Evolutionary conservation across 164 flowering plant species (phyloP).

Genomic region (Hamamelis virginiana): DNA sequence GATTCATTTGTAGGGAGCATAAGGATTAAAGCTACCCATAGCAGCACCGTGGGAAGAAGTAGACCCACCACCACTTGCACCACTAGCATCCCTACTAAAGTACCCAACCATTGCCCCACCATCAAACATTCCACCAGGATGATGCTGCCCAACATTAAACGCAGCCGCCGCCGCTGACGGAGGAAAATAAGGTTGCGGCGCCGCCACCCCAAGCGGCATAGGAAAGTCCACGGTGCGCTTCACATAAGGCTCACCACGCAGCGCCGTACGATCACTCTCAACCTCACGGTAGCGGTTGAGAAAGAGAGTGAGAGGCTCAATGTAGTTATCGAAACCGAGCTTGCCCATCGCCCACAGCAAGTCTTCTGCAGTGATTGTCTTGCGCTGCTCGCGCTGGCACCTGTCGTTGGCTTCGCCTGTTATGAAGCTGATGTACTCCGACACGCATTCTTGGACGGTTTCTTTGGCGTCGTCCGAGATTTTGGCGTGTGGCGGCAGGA

Average conservation of each 20-base stretch:
- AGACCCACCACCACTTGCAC: not conserved
- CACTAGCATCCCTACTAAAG: too few species aligned
- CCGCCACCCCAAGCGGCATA: too few species aligned
- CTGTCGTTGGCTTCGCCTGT: conserved; percentile 44
- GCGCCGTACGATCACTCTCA: conserved; percentile 7
- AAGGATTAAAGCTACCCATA: conserved; percentile 9
- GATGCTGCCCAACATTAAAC: too few species aligned
- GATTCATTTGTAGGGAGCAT: conserved; percentile 12
- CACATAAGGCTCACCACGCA: not conserved
- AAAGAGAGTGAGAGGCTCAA: conserved; percentile 27
- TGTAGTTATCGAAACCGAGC: conserved; percentile 39
- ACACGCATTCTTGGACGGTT: conserved; percentile 45
- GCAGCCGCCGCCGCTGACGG: too few species aligned
- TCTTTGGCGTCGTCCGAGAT: conserved; percentile 51
- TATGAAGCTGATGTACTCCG: conserved; percentile 46
- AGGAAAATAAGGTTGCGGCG: too few species aligned
- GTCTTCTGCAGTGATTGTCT: conserved; percentile 46
- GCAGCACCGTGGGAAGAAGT: not conserved
- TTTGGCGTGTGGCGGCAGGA: conserved; percentile 39
- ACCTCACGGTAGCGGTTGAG: conserved; percentile 27
- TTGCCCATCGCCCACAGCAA: conserved; percentile 37
- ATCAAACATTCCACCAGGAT: too few species aligned
- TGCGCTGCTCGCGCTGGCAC: conserved; percentile 41
- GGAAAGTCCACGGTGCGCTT: too few species aligned
- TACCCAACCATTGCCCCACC: conserved; percentile 1